phyloP scores from a whole-genome alignment of 73 alveolate genomes.

The Paramecium pentaurelia region DNA sequence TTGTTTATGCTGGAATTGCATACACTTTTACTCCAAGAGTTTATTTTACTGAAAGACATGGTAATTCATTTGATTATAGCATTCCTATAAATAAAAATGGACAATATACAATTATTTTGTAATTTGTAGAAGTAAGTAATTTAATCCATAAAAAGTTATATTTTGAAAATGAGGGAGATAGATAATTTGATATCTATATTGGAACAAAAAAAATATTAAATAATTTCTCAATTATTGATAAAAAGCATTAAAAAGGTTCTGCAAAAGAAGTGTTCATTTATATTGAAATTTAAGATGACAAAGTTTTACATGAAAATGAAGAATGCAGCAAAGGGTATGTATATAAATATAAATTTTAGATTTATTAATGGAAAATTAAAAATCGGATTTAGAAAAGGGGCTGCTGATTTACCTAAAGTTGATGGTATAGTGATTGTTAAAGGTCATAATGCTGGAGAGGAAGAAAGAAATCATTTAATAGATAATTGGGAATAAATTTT shows the following conservation, averaged over 20 bases:
- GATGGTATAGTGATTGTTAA: conserved; percentile 36
- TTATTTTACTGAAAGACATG: conserved; percentile 43
- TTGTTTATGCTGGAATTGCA: background rate
- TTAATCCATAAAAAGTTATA: background rate
- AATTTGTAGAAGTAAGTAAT: conserved; percentile 10
- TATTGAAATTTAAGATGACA: background rate
- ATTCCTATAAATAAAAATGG: background rate
- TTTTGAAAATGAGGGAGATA: background rate
- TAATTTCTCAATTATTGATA: background rate
- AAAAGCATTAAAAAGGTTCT: background rate
- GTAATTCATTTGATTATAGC: background rate
- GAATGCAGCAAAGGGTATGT: conserved; percentile 1
- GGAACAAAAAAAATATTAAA: background rate
- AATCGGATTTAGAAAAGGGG: background rate
- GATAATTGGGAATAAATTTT: conserved; percentile 21
- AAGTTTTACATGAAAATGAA: background rate
- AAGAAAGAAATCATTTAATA: conserved; percentile 2
- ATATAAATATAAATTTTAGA: background rate
- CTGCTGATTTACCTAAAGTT: conserved; percentile 29
- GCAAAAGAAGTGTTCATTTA: background rate
- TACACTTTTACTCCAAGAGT: conserved; percentile 1
- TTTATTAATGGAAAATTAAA: background rate
- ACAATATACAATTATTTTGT: background rate
- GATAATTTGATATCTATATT: conserved; percentile 17
- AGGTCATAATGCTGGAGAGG: conserved; percentile 26